These are phyloP conservation scores for Solanum chilense DNA, from an alignment of 257 asterid genomes.

Conservation along the genomic window DNA sequence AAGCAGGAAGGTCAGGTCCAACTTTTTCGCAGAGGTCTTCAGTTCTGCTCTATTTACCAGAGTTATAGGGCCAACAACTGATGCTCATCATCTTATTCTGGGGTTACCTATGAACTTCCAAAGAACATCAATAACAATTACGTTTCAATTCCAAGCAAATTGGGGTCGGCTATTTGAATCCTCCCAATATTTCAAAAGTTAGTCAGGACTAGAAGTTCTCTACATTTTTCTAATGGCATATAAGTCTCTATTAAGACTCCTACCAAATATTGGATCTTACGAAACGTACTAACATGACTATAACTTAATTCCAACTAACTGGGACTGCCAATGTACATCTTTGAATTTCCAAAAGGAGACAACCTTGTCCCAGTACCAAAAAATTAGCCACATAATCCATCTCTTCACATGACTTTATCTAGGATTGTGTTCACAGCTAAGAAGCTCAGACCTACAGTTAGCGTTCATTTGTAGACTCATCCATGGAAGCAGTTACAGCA, in stretches of 20 bases:
- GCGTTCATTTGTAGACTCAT: background rate
- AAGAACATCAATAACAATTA: background rate
- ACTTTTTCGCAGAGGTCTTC: background rate
- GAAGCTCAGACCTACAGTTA: background rate
- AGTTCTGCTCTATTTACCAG: background rate
- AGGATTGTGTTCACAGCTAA: background rate
- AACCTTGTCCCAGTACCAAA: background rate
- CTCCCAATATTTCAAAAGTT: background rate
- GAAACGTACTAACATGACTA: background rate
- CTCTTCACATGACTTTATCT: background rate
- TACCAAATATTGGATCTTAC: background rate
- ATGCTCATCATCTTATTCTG: background rate
- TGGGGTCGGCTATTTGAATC: background rate
- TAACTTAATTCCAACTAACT: background rate
- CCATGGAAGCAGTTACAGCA: background rate
- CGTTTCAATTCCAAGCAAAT: background rate
- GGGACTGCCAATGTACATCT: background rate
- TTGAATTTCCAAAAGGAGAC: background rate
- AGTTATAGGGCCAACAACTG: background rate
- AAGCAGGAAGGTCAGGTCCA: background rate
- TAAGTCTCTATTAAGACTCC: background rate
- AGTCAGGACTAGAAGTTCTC: background rate
- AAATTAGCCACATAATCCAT: background rate
- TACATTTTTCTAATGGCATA: background rate
- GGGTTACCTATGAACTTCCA: background rate